phyloP scores from a whole-genome alignment of 495 filamentous ascomycete genomes.

The Xylaria flabelliformis region DNA sequence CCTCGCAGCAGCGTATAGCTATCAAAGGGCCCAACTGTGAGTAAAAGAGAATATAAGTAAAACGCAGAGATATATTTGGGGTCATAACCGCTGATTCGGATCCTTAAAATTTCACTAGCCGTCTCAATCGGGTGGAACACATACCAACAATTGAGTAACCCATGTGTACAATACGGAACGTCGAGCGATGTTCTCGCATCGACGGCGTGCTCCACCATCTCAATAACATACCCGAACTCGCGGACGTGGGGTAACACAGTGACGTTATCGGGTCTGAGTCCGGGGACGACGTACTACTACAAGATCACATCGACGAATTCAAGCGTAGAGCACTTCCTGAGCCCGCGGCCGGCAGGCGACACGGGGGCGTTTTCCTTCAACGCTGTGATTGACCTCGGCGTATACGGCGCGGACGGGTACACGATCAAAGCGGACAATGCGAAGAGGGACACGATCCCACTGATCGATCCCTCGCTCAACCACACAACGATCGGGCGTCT shows the following conservation, averaged over 20 bases:
- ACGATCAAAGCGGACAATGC: conserved; percentile 55
- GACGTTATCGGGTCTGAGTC: conserved; percentile 39
- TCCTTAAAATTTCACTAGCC: conserved; percentile 43
- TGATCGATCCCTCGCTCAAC: conserved; percentile 62
- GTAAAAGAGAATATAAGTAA: conserved; percentile 15
- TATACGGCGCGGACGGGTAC: conserved; percentile 64
- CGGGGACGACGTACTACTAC: conserved; percentile 55
- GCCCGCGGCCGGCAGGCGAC: conserved; percentile 56
- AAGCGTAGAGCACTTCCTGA: conserved; percentile 60
- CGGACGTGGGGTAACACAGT: conserved; percentile 52
- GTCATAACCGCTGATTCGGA: conserved; percentile 2
- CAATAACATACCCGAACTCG: conserved; percentile 48
- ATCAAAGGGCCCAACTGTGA: conserved; percentile 62
- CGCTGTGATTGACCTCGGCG: conserved; percentile 53
- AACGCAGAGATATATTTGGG: background rate
- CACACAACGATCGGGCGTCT: conserved; percentile 66
- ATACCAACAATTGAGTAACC: conserved; percentile 44
- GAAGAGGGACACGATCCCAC: conserved; percentile 61
- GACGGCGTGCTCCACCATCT: conserved; percentile 45
- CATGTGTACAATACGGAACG: conserved; percentile 55
- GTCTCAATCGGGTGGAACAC: conserved; percentile 62
- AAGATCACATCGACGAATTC: conserved; percentile 65
- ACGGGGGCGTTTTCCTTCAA: conserved; percentile 49
- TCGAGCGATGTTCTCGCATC: conserved; percentile 37
- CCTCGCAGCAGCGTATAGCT: conserved; percentile 63